Percentiles rank a stretch among this genome's conserved stretches.
Conservation (phyloP, 176 grass and related monocot genomes). For the Ensete ventricosum region DNA sequence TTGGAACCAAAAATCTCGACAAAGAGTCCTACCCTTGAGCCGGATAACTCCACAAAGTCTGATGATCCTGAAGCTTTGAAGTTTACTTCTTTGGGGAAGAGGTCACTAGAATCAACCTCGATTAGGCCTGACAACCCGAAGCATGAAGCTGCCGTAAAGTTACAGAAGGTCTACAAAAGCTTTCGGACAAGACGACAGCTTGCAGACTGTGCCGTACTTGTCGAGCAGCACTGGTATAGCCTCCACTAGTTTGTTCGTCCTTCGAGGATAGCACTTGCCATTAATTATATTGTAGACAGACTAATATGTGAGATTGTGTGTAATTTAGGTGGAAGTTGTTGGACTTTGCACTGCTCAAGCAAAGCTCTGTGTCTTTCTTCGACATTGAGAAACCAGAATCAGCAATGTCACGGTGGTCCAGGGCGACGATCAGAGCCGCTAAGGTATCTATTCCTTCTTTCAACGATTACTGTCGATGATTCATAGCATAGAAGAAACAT, state of each 20-base stretch:
- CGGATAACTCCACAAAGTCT: slow-evolving; percentile 26
- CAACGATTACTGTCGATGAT: not conserved
- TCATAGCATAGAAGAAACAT: slow-evolving; percentile 1
- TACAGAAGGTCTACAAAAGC: slow-evolving; percentile 91
- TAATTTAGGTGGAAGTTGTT: slow-evolving; percentile 75
- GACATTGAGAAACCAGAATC: slow-evolving; percentile 74
- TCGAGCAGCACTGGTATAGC: slow-evolving; percentile 75
- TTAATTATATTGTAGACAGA: not conserved
- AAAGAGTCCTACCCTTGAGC: slow-evolving; percentile 33
- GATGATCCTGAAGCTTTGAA: slow-evolving; percentile 5
- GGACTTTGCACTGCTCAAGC: slow-evolving; percentile 70
- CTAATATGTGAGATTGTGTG: slow-evolving; percentile 5
- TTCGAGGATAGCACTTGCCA: not conserved
- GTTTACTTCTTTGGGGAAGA: slow-evolving; percentile 24
- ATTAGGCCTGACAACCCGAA: slow-evolving; percentile 42
- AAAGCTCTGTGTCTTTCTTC: slow-evolving; percentile 73
- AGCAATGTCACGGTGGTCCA: slow-evolving; percentile 64
- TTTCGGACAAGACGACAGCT: slow-evolving; percentile 84
- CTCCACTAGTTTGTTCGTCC: not conserved
- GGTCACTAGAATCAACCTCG: slow-evolving; percentile 32
- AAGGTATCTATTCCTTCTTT: slow-evolving; percentile 41
- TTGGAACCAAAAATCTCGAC: slow-evolving; percentile 28
- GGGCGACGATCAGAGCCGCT: slow-evolving; percentile 57
- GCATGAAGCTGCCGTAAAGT: slow-evolving; percentile 59
- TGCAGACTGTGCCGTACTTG: slow-evolving; percentile 78